Base-by-base conservation (phyloP, 2,329 filamentous ascomycete species). In the Boeremia exigua region DNA sequence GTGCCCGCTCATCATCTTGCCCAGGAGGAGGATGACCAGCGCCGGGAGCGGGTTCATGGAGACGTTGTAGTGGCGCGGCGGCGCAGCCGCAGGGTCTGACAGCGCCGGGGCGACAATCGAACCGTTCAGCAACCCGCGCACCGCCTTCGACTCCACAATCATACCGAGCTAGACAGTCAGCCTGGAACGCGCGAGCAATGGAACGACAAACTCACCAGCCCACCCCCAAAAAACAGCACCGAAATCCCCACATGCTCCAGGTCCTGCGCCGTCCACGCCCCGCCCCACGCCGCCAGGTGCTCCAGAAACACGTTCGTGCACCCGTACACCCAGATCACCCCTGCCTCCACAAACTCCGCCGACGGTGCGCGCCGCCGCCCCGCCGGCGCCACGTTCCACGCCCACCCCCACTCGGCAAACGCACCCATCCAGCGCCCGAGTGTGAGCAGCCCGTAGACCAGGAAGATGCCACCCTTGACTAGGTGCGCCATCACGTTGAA, bases 1-100 rank as follows among this genome's bases (percentile, higher is more conserved):
- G 75, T 98, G 94, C 25, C 90, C 92, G 70, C 89, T 89, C 94
- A 98, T 98, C 90, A 96, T 95, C 72, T 93, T 85, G 30, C 95
- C 95, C 1, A 97, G 81, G 0, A 97, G 81, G 54, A 97, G 81
- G 63, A 98, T 94, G 44, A 96, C 85, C 4, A 98, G 81, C 0
- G 88, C 91, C 0, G 94, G 95, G 65, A 98, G 85, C 0, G 93
- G 94, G 74, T 98, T 97, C 72, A 95, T 82, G 1, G 93, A 91
- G 62, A 92, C 85, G 11, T 80, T 78, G 73, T 96, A 93, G 8
- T 86, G 85, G 50, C 81, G 82, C 0, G 91, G 92, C 15, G 82
- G 73, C 47, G 77, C 73, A n/a, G n/a, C n/a, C n/a, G n/a, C 85
- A 85, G 15, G 77, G 70, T 40, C 82, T 77, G n/a, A 75, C 6